Evolutionary conservation across 2,329 filamentous ascomycete species (phyloP).

Genomic region (Fusarium napiforme): DNA sequence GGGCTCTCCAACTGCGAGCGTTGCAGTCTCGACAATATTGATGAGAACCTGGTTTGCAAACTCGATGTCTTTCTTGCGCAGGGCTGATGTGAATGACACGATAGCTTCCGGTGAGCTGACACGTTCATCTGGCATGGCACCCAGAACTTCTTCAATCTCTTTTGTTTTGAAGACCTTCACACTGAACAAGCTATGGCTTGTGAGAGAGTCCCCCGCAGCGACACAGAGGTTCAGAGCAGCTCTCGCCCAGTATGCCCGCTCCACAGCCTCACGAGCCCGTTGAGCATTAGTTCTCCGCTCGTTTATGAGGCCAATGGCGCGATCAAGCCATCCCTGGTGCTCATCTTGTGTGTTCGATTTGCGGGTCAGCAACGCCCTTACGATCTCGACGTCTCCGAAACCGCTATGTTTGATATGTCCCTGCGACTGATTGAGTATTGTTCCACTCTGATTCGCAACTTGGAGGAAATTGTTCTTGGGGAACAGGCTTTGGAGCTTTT

Average conservation of each 20-base stretch:
- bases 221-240: conserved; percentile 45
- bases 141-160: conserved; percentile 37
- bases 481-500: conserved; percentile 24
- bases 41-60: conserved; percentile 30
- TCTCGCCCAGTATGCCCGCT: conserved; percentile 43
- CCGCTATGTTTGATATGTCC: neutral
- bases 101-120: conserved; percentile 1
- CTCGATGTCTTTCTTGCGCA: conserved; percentile 4
- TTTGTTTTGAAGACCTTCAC: neutral
- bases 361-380: conserved; percentile 24
- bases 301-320: conserved; percentile 18
- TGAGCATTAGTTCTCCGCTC: conserved; percentile 41
- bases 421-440: conserved; percentile 18
- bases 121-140: conserved; percentile 17
- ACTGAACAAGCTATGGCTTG: conserved; percentile 29
- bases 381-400: conserved; percentile 26
- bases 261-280: conserved; percentile 33
- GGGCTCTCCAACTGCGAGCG: conserved; percentile 21
- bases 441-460: neutral
- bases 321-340: conserved; percentile 25
- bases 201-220: conserved; percentile 38
- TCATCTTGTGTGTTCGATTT: conserved; percentile 7
- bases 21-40: conserved; percentile 25
- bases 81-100: neutral
- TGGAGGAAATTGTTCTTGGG: conserved; percentile 31